Conservation (phyloP, 2,329 filamentous ascomycete genomes). For the Onygenales sp. region DNA sequence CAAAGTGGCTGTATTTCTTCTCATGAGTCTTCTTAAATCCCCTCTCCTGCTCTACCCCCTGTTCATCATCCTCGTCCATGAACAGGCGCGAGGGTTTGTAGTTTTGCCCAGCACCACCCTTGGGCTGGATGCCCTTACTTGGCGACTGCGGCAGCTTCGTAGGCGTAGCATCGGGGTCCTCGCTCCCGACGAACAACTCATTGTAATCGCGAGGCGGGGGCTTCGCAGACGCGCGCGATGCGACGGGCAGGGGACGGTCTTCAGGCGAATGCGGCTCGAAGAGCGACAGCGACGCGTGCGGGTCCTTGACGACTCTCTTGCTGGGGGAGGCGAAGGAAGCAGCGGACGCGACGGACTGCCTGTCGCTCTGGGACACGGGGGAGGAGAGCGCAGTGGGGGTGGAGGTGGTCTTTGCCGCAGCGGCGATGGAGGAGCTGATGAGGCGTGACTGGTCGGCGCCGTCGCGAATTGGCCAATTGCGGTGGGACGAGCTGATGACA, state of each 20-base stretch:
- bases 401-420: conserved; percentile 18
- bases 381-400: conserved; percentile 12
- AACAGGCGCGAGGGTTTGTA: conserved; percentile 47
- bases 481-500: conserved; percentile 79
- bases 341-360: conserved; percentile 4
- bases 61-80: conserved; percentile 34
- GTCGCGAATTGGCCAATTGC: conserved; percentile 92
- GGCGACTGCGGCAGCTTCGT: conserved; percentile 8
- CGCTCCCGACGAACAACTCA: conserved; percentile 56
- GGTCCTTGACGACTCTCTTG: conserved; percentile 34
- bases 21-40: conserved; percentile 52
- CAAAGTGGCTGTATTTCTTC: conserved; percentile 77
- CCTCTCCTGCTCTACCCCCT: conserved; percentile 40
- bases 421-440: conserved; percentile 47
- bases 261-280: conserved; percentile 61
- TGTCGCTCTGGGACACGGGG: conserved; percentile 13
- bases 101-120: conserved; percentile 42
- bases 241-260: conserved; percentile 43
- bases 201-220: conserved; percentile 56
- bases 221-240: conserved; percentile 60
- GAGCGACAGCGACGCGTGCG: conserved; percentile 57
- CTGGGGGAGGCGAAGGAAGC: conserved; percentile 21
- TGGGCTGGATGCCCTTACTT: conserved; percentile 24
- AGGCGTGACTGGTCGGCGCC: conserved; percentile 73
- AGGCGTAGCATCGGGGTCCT: conserved; percentile 26